These are phyloP conservation scores for Diophrys appendiculata DNA, from an alignment of 73 alveolate species.

Conservation along the genomic window DNA sequence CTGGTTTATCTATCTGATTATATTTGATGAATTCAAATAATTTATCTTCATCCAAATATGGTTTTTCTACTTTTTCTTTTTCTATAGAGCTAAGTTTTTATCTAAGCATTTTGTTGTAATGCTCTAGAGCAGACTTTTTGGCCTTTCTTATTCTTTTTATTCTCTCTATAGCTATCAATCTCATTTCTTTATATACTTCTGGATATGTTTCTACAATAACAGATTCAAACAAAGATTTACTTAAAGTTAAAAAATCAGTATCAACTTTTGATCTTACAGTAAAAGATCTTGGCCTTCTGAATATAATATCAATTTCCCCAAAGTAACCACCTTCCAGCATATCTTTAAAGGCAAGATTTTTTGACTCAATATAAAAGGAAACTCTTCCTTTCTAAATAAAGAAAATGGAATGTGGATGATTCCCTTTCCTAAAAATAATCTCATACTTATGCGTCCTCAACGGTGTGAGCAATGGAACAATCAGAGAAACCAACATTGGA, in stretches of 20 bases:
- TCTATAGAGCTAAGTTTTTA: not conserved
- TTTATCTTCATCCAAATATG: constrained; percentile 19
- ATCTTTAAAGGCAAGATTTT: constrained; percentile 49
- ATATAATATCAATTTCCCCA: constrained; percentile 65
- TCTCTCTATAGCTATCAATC: constrained; percentile 3
- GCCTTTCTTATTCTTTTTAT: constrained; percentile 5
- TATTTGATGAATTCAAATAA: constrained; percentile 24
- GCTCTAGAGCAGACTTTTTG: constrained; percentile 3
- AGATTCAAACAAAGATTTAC: constrained; percentile 18
- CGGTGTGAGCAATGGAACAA: constrained; percentile 62
- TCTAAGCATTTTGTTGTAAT: not conserved
- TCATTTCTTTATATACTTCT: constrained; percentile 8
- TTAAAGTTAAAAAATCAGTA: constrained; percentile 47
- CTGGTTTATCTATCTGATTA: constrained; percentile 2
- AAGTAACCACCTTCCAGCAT: constrained; percentile 65
- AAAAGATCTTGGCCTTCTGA: constrained; percentile 34
- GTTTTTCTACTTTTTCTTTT: constrained; percentile 12
- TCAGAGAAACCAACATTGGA: constrained; percentile 48
- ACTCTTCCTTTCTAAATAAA: constrained; percentile 60
- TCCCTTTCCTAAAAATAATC: constrained; percentile 39
- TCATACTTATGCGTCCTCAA: constrained; percentile 28
- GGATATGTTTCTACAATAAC: not conserved
- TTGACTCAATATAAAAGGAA: constrained; percentile 34
- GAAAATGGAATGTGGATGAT: constrained; percentile 61
- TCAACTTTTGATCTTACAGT: constrained; percentile 35